A percentile compares a stretch with the other conserved stretches of the same genome.
Evolutionary conservation across 106 monocot genomes (phyloP).

Genomic region (Dioscorea dumetorum): DNA sequence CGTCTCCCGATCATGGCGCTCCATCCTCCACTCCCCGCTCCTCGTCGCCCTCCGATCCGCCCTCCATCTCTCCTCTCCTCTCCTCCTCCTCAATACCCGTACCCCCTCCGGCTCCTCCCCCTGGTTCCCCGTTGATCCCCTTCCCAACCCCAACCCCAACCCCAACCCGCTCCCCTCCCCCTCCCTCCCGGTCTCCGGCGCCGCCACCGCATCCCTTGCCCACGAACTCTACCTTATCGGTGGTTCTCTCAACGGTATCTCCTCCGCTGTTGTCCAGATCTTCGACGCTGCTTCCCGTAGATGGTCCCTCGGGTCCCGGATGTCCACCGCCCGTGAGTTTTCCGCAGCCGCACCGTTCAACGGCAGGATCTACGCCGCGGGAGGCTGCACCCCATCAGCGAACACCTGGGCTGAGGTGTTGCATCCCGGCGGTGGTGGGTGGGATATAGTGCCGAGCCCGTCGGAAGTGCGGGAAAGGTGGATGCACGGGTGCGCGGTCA

Average conservation of each 20-base stretch:
- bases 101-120: constrained; percentile 10
- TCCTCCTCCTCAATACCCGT: constrained; percentile 34
- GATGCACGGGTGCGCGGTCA: constrained; percentile 72
- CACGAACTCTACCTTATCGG: constrained; percentile 47
- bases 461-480: constrained; percentile 47
- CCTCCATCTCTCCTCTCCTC: constrained; percentile 8
- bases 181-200: constrained; percentile 13
- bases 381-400: constrained; percentile 55
- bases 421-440: constrained; percentile 19
- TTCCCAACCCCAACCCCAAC: background rate
- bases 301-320: constrained; percentile 57
- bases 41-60: constrained; percentile 32
- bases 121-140: constrained; percentile 35
- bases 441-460: constrained; percentile 52
- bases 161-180: constrained; percentile 23
- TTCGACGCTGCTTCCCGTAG: constrained; percentile 25
- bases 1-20: constrained; percentile 57
- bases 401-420: constrained; percentile 59
- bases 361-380: constrained; percentile 44
- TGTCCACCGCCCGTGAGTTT: constrained; percentile 52
- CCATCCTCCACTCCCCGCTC: constrained; percentile 34
- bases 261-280: constrained; percentile 42
- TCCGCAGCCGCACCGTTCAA: constrained; percentile 38
- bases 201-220: constrained; percentile 21
- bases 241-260: constrained; percentile 39